Evolutionary conservation across 1,139 yeast genomes (phyloP).

Genomic region (Scheffersomyces stambukii): DNA sequence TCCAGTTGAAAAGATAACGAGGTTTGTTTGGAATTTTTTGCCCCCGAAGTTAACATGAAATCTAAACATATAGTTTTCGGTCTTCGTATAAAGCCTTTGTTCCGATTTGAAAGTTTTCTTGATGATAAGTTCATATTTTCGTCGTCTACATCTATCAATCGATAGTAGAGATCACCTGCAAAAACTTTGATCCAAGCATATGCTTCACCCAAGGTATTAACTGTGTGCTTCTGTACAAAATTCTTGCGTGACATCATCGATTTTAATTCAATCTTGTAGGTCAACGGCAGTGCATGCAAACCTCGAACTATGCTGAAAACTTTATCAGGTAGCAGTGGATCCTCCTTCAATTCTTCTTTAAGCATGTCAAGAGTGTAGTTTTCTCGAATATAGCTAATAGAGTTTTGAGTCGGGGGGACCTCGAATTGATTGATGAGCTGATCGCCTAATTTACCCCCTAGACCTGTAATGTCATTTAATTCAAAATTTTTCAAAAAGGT

Average conservation of each 20-base stretch:
- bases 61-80: constrained; percentile 52
- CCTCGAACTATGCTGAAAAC: constrained; percentile 68
- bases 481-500: constrained; percentile 58
- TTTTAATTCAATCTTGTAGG: constrained; percentile 59
- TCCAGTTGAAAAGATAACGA: constrained; percentile 38
- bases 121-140: constrained; percentile 42
- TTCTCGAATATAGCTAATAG: constrained; percentile 47
- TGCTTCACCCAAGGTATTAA: constrained; percentile 54
- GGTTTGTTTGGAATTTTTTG: constrained; percentile 42
- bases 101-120: constrained; percentile 19
- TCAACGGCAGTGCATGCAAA: constrained; percentile 45
- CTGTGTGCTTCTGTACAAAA: constrained; percentile 51
- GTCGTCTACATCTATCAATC: constrained; percentile 73
- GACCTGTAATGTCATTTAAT: constrained; percentile 75
- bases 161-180: constrained; percentile 69
- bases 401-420: constrained; percentile 35
- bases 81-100: constrained; percentile 29
- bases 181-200: constrained; percentile 79
- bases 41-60: constrained; percentile 16
- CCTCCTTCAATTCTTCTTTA: constrained; percentile 31
- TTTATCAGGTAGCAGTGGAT: constrained; percentile 41
- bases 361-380: constrained; percentile 35
- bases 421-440: constrained; percentile 43
- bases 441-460: constrained; percentile 89
- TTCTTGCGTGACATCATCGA: constrained; percentile 90